phyloP scores from a whole-genome alignment of 768 basidiomycete genomes.

The Rhodotorula babjevae region DNA sequence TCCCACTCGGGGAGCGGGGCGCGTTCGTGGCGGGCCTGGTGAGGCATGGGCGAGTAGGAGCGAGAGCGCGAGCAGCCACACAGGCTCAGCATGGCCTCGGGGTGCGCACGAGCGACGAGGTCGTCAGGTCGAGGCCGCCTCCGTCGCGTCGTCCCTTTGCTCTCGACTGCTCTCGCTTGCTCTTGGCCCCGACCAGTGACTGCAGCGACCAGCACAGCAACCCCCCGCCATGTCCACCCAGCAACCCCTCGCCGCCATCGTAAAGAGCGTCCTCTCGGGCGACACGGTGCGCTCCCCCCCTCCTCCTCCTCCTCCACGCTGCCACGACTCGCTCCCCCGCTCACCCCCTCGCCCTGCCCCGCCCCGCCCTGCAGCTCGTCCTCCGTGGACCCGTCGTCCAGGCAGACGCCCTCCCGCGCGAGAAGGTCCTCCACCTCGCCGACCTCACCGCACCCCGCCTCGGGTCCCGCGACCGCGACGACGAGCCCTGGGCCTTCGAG shows the following conservation, averaged over 20 bases:
- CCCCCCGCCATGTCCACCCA: not conserved
- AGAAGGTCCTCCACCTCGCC: slow-evolving; percentile 77
- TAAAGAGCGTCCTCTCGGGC: slow-evolving; percentile 34
- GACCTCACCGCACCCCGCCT: slow-evolving; percentile 78
- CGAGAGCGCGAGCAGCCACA: not conserved
- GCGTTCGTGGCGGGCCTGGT: not conserved
- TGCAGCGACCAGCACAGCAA: too few species aligned
- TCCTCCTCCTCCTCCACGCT: not conserved
- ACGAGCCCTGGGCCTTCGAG: slow-evolving; percentile 93
- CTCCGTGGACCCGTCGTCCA: slow-evolving; percentile 30
- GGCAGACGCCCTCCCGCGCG: slow-evolving; percentile 8
- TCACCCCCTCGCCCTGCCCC: too few species aligned
- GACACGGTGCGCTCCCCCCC: slow-evolving; percentile 28
- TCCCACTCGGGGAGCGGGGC: not conserved
- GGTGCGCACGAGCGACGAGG: not conserved
- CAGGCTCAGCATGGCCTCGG: not conserved
- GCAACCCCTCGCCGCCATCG: slow-evolving; percentile 5
- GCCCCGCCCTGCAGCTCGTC: slow-evolving; percentile 21
- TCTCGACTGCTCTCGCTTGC: too few species aligned
- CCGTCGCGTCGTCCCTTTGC: too few species aligned
- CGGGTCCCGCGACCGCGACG: slow-evolving; percentile 75
- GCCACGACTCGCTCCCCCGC: not conserved
- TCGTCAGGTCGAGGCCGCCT: too few species aligned
- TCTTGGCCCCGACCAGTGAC: too few species aligned
- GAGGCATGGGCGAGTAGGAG: not conserved